Conservation (phyloP, 2,329 filamentous ascomycete species). For the Gaeumannomyces tritici region DNA sequence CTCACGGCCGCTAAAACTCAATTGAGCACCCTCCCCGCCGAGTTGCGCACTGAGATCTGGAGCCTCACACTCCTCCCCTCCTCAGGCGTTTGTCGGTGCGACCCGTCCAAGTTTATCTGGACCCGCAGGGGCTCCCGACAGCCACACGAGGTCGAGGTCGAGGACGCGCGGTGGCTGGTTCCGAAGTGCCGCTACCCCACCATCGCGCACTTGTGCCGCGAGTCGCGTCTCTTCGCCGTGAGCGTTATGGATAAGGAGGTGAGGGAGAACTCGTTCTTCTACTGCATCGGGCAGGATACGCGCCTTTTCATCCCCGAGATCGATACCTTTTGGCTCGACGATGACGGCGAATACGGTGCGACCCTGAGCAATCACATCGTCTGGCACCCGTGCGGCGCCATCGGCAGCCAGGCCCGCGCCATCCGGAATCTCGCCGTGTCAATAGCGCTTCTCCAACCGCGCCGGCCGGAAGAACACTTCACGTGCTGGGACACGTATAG, state of each 20-base stretch:
- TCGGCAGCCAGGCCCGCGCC: not conserved
- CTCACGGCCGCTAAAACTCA: not conserved
- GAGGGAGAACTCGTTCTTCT: not conserved
- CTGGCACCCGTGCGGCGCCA: not conserved
- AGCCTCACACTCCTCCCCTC: not conserved
- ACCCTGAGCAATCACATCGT: not conserved
- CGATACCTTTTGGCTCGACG: not conserved
- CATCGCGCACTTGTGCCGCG: not conserved
- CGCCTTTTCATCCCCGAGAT: not conserved
- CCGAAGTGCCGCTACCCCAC: not conserved
- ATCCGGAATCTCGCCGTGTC: constrained; percentile 1
- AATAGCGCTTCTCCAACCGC: not conserved
- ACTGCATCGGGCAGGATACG: not conserved
- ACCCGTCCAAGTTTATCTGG: not conserved
- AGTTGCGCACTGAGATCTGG: not conserved
- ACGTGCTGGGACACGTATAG: not conserved
- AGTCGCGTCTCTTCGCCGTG: not conserved
- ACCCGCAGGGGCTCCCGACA: not conserved
- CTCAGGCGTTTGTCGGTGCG: not conserved
- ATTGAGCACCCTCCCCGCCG: not conserved
- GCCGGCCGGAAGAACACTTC: not conserved
- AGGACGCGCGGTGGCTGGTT: not conserved
- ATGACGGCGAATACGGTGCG: not conserved
- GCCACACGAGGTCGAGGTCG: not conserved
- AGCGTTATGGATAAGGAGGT: not conserved